A percentile compares a stretch with the other conserved stretches of the same genome.
Conservation (phyloP, 148 eudicot genomes). For the Polygonum aviculare region DNA sequence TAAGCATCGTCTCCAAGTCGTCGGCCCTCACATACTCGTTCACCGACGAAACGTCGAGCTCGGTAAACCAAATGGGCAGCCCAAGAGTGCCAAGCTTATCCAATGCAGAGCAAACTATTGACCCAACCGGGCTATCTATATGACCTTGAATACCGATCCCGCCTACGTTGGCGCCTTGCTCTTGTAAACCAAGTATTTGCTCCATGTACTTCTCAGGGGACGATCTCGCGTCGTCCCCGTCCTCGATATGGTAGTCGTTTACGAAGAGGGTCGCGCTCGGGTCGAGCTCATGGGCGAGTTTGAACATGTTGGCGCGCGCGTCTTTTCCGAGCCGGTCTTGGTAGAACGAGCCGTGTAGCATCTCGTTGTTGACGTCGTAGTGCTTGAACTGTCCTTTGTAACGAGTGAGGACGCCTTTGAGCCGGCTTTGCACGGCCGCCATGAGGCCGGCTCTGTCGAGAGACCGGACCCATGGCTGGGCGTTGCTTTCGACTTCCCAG, state of each 20-base stretch:
- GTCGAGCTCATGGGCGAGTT: constrained; percentile 67
- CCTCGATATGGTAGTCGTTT: constrained; percentile 88
- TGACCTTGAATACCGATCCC: constrained; percentile 94
- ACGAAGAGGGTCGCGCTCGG: constrained; percentile 61
- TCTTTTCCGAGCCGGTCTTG: constrained; percentile 69
- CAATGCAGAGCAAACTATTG: constrained; percentile 67
- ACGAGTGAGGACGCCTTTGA: constrained; percentile 63
- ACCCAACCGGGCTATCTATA: constrained; percentile 77
- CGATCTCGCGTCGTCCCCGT: constrained; percentile 60
- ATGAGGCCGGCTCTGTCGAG: constrained; percentile 40
- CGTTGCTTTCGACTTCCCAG: constrained; percentile 71
- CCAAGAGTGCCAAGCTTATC: constrained; percentile 79
- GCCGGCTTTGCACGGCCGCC: constrained; percentile 63
- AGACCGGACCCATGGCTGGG: constrained; percentile 59
- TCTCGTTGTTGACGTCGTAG: constrained; percentile 93
- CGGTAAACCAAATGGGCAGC: constrained; percentile 93
- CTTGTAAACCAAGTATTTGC: constrained; percentile 65
- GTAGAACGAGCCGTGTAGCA: constrained; percentile 90
- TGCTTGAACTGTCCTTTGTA: constrained; percentile 91
- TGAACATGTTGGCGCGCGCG: constrained; percentile 69
- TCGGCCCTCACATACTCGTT: constrained; percentile 77
- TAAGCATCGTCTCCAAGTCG: constrained; percentile 87
- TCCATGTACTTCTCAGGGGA: constrained; percentile 76
- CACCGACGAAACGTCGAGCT: constrained; percentile 74
- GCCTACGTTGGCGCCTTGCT: constrained; percentile 82